Conservation (phyloP, 257 asterid species). For the Primulina tabacum region DNA sequence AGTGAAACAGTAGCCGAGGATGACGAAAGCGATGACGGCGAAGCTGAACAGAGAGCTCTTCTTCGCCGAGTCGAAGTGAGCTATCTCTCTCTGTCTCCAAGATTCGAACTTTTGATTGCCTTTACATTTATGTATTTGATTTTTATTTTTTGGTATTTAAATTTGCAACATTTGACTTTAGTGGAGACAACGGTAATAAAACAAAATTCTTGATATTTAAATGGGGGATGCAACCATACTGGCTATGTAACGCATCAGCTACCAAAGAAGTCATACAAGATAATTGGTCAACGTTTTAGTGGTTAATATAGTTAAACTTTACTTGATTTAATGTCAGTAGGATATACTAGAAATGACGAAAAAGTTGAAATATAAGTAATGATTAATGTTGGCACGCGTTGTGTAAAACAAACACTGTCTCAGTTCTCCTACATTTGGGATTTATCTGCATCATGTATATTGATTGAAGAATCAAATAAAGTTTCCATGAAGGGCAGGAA, state of each 20-base stretch:
- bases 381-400: not conserved
- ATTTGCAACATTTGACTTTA: not conserved
- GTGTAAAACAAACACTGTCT: not conserved
- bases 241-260: too few relatives aligned
- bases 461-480: too few relatives aligned
- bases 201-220: not conserved
- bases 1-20: not conserved
- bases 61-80: conserved; percentile 41
- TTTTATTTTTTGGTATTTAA: too few relatives aligned
- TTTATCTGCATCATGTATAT: not conserved
- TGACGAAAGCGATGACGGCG: not conserved
- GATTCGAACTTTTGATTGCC: not conserved
- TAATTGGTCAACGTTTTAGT: too few relatives aligned
- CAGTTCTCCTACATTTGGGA: too few relatives aligned
- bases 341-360: too few relatives aligned
- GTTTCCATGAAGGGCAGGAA: not conserved
- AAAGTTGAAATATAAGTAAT: too few relatives aligned
- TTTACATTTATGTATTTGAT: not conserved
- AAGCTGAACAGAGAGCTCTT: conserved; percentile 27
- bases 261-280: not conserved
- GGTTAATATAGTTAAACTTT: too few relatives aligned
- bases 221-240: not conserved
- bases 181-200: not conserved
- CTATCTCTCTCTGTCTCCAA: not conserved
- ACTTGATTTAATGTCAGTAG: too few relatives aligned